Evolutionary conservation across 2,329 filamentous ascomycete species (phyloP).

Genomic region (Arthrinium puccinioides): DNA sequence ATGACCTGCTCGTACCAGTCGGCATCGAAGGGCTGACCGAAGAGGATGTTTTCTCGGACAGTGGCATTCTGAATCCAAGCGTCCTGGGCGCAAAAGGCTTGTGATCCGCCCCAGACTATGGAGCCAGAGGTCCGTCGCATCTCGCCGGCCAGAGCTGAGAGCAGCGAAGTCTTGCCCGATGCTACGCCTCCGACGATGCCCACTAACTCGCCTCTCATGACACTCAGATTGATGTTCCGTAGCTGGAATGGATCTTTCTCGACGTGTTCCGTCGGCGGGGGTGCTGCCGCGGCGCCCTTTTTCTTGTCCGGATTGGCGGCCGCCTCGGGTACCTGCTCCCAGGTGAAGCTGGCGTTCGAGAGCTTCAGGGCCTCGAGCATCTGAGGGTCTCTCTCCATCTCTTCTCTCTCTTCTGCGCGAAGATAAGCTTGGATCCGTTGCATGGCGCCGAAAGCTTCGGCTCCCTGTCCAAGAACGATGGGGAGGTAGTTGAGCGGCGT

Average conservation of each 20-base stretch:
- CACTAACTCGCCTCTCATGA: slow-evolving; percentile 64
- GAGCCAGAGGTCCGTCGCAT: slow-evolving; percentile 60
- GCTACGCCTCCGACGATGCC: slow-evolving; percentile 76
- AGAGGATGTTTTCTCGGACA: slow-evolving; percentile 77
- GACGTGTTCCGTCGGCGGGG: neutral
- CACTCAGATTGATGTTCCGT: slow-evolving; percentile 53
- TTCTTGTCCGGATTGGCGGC: neutral
- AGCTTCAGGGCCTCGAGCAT: slow-evolving; percentile 54
- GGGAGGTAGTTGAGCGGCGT: slow-evolving; percentile 82
- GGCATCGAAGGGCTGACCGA: slow-evolving; percentile 66
- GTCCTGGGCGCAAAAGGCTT: slow-evolving; percentile 87
- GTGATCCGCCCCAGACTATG: slow-evolving; percentile 61
- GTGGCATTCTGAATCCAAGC: slow-evolving; percentile 92
- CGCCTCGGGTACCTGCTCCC: slow-evolving; percentile 55
- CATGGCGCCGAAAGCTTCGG: slow-evolving; percentile 79
- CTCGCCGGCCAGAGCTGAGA: slow-evolving; percentile 80
- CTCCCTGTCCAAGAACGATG: slow-evolving; percentile 75
- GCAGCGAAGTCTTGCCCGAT: slow-evolving; percentile 77
- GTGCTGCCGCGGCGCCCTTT: neutral
- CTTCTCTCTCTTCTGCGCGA: slow-evolving; percentile 67
- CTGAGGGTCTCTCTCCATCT: slow-evolving; percentile 43
- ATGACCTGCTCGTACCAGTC: slow-evolving; percentile 73
- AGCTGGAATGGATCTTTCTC: slow-evolving; percentile 48
- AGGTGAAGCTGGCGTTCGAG: slow-evolving; percentile 68
- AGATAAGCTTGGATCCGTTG: slow-evolving; percentile 80